Evolutionary conservation across 129 eudicot genomes (phyloP).

Genomic region (Arctium minus): DNA sequence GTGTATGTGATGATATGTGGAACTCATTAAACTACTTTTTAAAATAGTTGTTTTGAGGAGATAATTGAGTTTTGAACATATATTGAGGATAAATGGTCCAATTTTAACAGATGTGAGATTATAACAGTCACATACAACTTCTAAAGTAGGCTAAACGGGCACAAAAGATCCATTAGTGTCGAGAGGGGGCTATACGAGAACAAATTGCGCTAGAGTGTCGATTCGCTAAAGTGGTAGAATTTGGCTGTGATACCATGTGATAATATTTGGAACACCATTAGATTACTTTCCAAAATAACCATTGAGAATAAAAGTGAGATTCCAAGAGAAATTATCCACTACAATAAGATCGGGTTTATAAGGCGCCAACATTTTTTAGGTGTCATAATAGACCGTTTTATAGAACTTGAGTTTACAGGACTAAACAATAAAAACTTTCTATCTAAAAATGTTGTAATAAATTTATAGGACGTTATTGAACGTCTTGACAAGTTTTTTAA

Average conservation of each 20-base stretch:
- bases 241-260: neutral
- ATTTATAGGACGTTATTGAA: no score
- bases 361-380: no score
- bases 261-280: neutral
- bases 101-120: neutral
- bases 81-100: neutral
- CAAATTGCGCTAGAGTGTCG: neutral
- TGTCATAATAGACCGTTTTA: no score
- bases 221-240: neutral
- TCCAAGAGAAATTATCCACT: neutral
- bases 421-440: no score
- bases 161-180: neutral
- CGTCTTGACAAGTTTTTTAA: no score
- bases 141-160: neutral
- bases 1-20: neutral
- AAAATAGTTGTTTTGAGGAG: neutral
- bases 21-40: neutral
- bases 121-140: neutral
- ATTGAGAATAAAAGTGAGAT: neutral
- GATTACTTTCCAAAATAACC: neutral
- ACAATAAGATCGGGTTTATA: no score
- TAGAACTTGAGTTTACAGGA: no score
- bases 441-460: no score
- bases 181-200: neutral
- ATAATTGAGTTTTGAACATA: neutral